Percentiles rank a stretch among this genome's conserved stretches.
phyloP scores from a whole-genome alignment of 208 protist genomes.

The Jaenimonas drosophilae region DNA sequence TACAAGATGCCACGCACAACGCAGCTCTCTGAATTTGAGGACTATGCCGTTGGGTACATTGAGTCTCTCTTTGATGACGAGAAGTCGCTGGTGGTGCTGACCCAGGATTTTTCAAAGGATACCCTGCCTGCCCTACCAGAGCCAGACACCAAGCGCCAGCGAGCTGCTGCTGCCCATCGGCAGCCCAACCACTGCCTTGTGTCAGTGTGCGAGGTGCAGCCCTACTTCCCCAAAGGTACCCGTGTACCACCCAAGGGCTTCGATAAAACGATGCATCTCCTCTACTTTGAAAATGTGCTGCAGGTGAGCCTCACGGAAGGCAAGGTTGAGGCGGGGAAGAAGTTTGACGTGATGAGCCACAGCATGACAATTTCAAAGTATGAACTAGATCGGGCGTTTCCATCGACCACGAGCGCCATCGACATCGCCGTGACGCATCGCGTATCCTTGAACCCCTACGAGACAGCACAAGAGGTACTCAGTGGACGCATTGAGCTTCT shows the following conservation, averaged over 20 bases:
- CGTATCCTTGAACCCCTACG: constrained; percentile 49
- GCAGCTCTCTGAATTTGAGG: constrained; percentile 38
- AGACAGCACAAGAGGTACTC: constrained; percentile 62
- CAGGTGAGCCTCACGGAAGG: constrained; percentile 16
- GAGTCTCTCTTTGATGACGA: constrained; percentile 58
- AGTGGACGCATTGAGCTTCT: constrained; percentile 43
- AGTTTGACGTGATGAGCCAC: constrained; percentile 54
- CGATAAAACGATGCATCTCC: constrained; percentile 56
- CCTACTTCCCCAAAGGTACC: constrained; percentile 49
- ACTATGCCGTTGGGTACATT: constrained; percentile 52
- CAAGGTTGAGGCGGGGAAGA: constrained; percentile 5
- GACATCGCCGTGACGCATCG: constrained; percentile 38
- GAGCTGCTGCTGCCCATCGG: constrained; percentile 33
- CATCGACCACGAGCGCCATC: constrained; percentile 70
- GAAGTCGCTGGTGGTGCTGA: constrained; percentile 38
- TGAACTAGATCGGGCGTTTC: constrained; percentile 69
- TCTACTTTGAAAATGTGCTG: constrained; percentile 52
- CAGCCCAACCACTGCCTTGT: constrained; percentile 71
- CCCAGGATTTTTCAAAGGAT: constrained; percentile 57
- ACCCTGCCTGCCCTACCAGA: constrained; percentile 37
- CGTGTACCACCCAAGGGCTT: constrained; percentile 35
- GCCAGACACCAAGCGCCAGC: constrained; percentile 55
- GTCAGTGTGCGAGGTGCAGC: constrained; percentile 65
- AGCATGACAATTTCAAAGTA: constrained; percentile 64
- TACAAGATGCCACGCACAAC: constrained; percentile 73